Base-by-base conservation (phyloP, 1,284 basidiomycete species). In the Sutorius eximius region DNA sequence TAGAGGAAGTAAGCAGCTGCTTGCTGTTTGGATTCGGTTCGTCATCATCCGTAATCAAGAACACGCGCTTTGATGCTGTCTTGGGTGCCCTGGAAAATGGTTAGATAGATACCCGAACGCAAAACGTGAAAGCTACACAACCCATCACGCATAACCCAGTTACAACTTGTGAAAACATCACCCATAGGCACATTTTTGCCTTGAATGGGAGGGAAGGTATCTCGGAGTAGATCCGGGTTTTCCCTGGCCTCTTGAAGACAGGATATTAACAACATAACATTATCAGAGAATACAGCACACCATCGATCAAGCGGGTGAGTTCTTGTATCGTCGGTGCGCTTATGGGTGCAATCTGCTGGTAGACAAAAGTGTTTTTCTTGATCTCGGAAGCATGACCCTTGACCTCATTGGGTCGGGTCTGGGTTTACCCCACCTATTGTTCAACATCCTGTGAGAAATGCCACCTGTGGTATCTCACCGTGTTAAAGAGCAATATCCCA, bases 11-110 rank as follows among this genome's bases (percentile, higher is more conserved):
- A 3, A 82, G 70, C 12, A 90, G 70, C 51, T 86, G 82, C 43
- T 79, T 77, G 62, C 73, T 82, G 18, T 75, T 69, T 16, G 69
- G 71, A 61, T 82, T 79, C 6, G 81, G 85, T 60, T 79, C 66
- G 66, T 98, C 96, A 59, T 95, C 86, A 68, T 98, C 89, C 0
- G 96, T 98, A 46, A 99, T 89, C 48, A 95, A 78, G 67, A 98
- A 98, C 1, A 98, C 82, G 10, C 95, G 86, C 67, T 96, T 95
- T 33, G 88, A 86, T 1, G 93, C 93, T 0, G 87, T 89, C 64
- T 92, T 94, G 5, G 85, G 91, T 51, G 82, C 92, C 15, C 93
- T 94, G 59, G 36, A 55, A 49, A 58, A 44, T 47, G 44, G 5
- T 43, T 3, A 30, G 53, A 41, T 5, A 30, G 16, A 11, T 5